Evolutionary conservation across 306 rosid species (phyloP), one percentile per base, ranked within the genome.

Genomic region (Vicia sativa): DNA sequence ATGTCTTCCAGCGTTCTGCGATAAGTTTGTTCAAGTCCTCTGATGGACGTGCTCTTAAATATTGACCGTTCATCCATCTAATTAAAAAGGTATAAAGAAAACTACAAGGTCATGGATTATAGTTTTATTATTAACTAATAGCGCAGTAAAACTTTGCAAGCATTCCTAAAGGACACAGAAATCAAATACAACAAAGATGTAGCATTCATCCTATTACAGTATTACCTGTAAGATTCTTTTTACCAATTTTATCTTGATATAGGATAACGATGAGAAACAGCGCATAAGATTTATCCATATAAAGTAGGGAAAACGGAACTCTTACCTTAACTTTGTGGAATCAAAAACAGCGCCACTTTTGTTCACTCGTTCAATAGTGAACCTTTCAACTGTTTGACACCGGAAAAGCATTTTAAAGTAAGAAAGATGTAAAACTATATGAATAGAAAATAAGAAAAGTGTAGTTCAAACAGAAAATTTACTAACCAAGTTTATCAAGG

Each of bases 11-110:
- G 28, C 50, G 91, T 39, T 85, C 87, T 48, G 85, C 97, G 70
- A 93, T 76, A 72, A 87, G 81, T 67, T 85, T 87, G 80, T 76
- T 85, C 75, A 86, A 68, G 74, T 83, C 90, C 60, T 82, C 87
- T 0, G 87, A 82, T 16, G 95, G 87, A 39, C 86, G 88, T 49
- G 81, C 90, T 81, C 90, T 82, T 65, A 93, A 84, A 72, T 90
- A 84, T 63, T 93, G 96, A 79, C 99, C 99, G 80, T 93, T 93
- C 99, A 93, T 93, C 96, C 99, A 93, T 84, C 97, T 90, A 55
- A 73, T 70, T 28, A 23, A 42, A 42, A 67, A 77, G 38, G 55
- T 10, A 69, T 13, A 44, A 65, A 13, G 19, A 55, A 28, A 57
- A 54, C 19, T 7, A 72, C 62, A 16, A 71, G 64, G 66, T 41